Evolutionary conservation across 768 basidiomycete species (phyloP).

Genomic region (Tylopilus vinaceipallidus): DNA sequence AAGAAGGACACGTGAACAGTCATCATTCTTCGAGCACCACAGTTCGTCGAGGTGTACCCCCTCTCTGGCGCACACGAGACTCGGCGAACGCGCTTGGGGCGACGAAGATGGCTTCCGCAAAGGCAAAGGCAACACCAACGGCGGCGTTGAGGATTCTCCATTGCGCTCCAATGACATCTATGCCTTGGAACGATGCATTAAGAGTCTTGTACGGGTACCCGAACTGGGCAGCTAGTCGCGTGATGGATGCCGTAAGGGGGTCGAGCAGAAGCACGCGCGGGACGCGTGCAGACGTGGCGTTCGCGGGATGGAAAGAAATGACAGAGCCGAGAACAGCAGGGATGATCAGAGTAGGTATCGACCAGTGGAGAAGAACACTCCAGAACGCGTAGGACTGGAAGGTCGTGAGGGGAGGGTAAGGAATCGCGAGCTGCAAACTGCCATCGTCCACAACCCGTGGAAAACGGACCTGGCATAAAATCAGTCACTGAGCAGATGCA

Average conservation of each 20-base stretch:
- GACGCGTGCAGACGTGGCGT: conserved; percentile 21
- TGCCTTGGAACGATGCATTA: conserved; percentile 28
- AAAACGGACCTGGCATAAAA: conserved; percentile 13
- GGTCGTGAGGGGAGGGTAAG: conserved; percentile 48
- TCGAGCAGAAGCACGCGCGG: conserved; percentile 42
- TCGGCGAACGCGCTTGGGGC: conserved; percentile 43
- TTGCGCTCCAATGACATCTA: conserved; percentile 54
- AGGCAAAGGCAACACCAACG: conserved; percentile 61
- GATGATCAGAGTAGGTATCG: conserved; percentile 57
- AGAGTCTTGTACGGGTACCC: conserved; percentile 49
- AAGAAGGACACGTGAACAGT: background rate
- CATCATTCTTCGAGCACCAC: conserved; percentile 24
- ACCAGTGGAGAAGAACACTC: conserved; percentile 59
- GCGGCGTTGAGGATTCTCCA: conserved; percentile 57
- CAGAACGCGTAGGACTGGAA: conserved; percentile 51
- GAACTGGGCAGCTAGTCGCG: conserved; percentile 57
- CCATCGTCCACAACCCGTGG: conserved; percentile 8
- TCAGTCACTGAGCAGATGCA: background rate
- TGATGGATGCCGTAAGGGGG: conserved; percentile 61
- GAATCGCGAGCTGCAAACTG: conserved; percentile 28
- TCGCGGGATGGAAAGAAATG: conserved; percentile 59
- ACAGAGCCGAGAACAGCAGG: conserved; percentile 55
- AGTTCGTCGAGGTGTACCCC: conserved; percentile 21
- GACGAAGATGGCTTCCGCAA: conserved; percentile 58
- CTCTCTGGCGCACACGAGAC: conserved; percentile 25